Evolutionary conservation across 139 green algal species (phyloP).

Genomic region (Klebsormidium nitens): DNA sequence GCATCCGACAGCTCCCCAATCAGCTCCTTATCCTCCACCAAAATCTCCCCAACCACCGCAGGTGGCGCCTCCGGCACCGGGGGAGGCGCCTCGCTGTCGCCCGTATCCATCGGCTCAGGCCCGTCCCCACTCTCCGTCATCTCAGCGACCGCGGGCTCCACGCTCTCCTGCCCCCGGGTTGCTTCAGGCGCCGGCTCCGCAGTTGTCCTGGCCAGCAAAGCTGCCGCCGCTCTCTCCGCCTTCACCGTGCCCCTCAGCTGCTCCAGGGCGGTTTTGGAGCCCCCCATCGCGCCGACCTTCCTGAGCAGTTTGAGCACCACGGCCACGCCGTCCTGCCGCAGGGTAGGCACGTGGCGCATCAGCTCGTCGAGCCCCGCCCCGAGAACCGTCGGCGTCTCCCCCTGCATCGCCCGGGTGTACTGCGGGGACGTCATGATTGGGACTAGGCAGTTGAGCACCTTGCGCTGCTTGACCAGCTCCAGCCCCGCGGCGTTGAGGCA

Average conservation of each 20-base stretch:
- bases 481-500: conserved; percentile 79
- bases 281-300: conserved; percentile 49
- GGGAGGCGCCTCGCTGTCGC: no score
- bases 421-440: conserved; percentile 69
- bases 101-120: no score
- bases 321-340: conserved; percentile 61
- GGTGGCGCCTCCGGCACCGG: no score
- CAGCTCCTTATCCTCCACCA: no score
- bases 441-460: conserved; percentile 60
- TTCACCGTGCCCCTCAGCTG: background rate
- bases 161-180: no score
- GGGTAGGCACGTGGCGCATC: conserved; percentile 69
- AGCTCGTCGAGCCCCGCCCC: conserved; percentile 84
- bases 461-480: conserved; percentile 54
- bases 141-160: no score
- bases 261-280: background rate
- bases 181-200: no score
- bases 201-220: no score
- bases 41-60: no score
- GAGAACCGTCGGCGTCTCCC: conserved; percentile 70
- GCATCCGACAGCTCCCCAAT: no score
- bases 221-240: conserved; percentile 1
- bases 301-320: conserved; percentile 63
- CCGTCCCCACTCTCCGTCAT: no score
- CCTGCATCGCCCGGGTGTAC: conserved; percentile 50